phyloP scores from a whole-genome alignment of 345 rosid species.

The Syzygium grande region DNA sequence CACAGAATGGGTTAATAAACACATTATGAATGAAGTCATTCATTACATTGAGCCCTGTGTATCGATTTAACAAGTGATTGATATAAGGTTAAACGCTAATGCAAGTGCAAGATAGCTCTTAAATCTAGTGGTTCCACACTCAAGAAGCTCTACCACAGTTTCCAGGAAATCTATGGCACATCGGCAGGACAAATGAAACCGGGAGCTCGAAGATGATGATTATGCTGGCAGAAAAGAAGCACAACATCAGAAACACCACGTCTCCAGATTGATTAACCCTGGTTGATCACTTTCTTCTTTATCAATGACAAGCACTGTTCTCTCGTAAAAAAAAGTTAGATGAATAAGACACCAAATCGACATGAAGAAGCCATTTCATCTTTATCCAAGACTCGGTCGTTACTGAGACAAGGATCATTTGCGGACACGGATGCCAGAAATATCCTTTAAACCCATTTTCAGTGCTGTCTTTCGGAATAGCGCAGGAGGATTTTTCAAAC shows the following conservation, averaged over 20 bases:
- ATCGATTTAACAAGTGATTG: neutral
- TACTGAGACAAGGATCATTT: slow-evolving; percentile 6
- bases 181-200: neutral
- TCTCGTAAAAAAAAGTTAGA: neutral
- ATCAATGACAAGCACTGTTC: neutral
- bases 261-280: neutral
- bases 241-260: neutral
- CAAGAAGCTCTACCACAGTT: neutral
- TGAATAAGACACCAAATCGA: neutral
- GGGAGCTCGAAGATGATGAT: neutral
- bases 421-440: slow-evolving; percentile 58
- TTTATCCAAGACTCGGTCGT: neutral
- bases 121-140: neutral
- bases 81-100: neutral
- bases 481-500: slow-evolving; percentile 69
- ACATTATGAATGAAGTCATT: neutral
- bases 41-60: neutral
- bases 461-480: slow-evolving; percentile 77
- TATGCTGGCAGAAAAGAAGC: neutral
- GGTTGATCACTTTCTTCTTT: neutral
- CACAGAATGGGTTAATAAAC: neutral
- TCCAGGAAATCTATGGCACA: neutral
- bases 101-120: neutral
- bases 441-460: slow-evolving; percentile 93
- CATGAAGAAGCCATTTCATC: neutral